phyloP scores from a whole-genome alignment of 768 basidiomycete species.

The Kwoniella dejecticola region DNA sequence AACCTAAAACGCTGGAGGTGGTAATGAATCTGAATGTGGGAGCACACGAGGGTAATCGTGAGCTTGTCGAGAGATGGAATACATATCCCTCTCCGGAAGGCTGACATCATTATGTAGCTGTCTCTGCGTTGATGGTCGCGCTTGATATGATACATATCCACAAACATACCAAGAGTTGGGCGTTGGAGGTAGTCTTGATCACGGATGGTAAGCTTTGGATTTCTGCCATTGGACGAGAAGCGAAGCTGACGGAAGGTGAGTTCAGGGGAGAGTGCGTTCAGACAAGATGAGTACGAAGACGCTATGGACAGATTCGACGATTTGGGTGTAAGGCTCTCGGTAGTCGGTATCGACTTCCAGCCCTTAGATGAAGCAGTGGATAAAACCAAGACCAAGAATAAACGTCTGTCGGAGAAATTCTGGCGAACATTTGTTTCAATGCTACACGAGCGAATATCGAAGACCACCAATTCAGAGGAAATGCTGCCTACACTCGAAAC shows the following conservation, averaged over 20 bases:
- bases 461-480: constrained; percentile 35
- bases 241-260: too few relatives aligned
- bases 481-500: constrained; percentile 64
- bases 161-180: constrained; percentile 76
- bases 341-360: constrained; percentile 60
- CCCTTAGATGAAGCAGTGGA: constrained; percentile 38
- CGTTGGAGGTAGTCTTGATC: constrained; percentile 75
- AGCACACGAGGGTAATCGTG: constrained; percentile 51
- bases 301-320: constrained; percentile 66
- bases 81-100: not conserved
- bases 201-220: constrained; percentile 79
- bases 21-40: constrained; percentile 51
- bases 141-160: constrained; percentile 74
- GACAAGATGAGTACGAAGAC: constrained; percentile 51
- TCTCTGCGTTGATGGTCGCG: constrained; percentile 84
- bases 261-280: constrained; percentile 47
- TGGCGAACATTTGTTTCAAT: constrained; percentile 57
- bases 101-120: constrained; percentile 58
- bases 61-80: constrained; percentile 11
- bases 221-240: not conserved
- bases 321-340: constrained; percentile 63
- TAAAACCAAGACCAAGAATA: constrained; percentile 55
- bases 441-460: constrained; percentile 35
- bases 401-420: constrained; percentile 77
- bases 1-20: constrained; percentile 50